Conservation (phyloP, 164 flowering plant species). For the Vitis riparia region DNA sequence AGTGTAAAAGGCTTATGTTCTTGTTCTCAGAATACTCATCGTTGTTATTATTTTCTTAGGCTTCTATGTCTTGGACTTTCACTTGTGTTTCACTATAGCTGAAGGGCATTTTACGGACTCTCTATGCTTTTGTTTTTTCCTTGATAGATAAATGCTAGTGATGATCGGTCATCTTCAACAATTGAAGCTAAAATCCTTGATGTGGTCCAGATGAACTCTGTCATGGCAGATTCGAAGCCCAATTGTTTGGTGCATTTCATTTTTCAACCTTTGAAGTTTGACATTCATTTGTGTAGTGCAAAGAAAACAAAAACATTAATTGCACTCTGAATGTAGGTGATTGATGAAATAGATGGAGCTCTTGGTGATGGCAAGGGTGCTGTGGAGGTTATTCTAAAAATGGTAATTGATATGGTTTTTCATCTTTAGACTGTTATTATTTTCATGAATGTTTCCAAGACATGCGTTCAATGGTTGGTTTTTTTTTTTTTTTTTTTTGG, state of each 20-base stretch:
- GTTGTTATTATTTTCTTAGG: background rate
- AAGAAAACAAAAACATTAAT: background rate
- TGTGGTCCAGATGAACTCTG: slow-evolving; percentile 95
- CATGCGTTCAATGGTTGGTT: background rate
- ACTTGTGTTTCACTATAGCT: background rate
- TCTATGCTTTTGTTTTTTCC: slow-evolving; percentile 1
- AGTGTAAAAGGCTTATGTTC: background rate
- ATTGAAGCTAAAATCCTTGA: slow-evolving; percentile 88
- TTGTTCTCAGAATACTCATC: background rate
- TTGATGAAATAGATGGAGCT: slow-evolving; percentile 99
- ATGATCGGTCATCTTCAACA: slow-evolving; percentile 84
- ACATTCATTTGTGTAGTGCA: background rate
- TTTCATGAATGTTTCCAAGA: background rate
- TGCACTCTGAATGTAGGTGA: slow-evolving; percentile 45
- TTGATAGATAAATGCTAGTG: slow-evolving; percentile 94
- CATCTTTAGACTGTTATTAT: background rate
- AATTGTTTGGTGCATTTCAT: slow-evolving; percentile 78
- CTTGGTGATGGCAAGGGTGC: slow-evolving; percentile 97
- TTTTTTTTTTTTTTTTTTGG: background rate
- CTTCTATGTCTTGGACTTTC: background rate
- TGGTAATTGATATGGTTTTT: background rate
- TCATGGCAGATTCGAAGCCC: slow-evolving; percentile 76
- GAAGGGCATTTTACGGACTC: no score
- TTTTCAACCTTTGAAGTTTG: background rate
- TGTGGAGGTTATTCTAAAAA: slow-evolving; percentile 77